phyloP scores from a whole-genome alignment of 2,329 filamentous ascomycete species.

The Arthroderma sp. region DNA sequence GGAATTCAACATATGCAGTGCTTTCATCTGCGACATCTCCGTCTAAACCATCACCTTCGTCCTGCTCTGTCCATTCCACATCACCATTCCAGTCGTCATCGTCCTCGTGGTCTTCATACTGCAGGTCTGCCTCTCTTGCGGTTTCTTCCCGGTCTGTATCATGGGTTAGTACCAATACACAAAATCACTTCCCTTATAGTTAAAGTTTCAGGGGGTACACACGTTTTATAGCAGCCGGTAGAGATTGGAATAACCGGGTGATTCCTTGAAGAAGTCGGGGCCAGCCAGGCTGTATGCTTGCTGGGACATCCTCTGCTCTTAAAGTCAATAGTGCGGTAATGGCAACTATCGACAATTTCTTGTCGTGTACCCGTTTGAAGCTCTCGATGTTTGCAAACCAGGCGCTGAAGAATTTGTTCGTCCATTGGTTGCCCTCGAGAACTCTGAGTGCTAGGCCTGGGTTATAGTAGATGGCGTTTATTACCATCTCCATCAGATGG shows the following conservation, averaged over 20 bases:
- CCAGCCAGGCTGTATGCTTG: conserved; percentile 93
- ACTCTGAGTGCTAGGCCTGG: conserved; percentile 70
- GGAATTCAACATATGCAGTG: conserved; percentile 85
- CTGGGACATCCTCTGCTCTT: conserved; percentile 65
- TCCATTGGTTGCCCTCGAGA: conserved; percentile 85
- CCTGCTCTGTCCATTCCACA: conserved; percentile 53
- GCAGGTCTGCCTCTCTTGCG: conserved; percentile 72
- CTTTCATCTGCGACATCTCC: conserved; percentile 74
- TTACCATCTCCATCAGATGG: conserved; percentile 96
- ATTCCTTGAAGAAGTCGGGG: conserved; percentile 79
- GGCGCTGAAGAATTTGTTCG: conserved; percentile 95
- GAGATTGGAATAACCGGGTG: conserved; percentile 78
- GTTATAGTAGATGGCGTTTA: conserved; percentile 97
- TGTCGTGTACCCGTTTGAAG: conserved; percentile 91
- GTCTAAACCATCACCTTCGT: conserved; percentile 48
- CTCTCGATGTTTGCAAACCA: conserved; percentile 96
- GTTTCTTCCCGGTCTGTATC: conserved; percentile 71
- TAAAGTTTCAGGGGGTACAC: conserved; percentile 22
- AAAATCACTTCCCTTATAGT: neutral
- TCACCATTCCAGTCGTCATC: conserved; percentile 72
- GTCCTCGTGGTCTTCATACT: conserved; percentile 59
- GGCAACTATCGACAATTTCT: conserved; percentile 92
- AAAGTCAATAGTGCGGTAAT: conserved; percentile 77
- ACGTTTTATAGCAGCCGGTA: conserved; percentile 80
- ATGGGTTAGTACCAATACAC: conserved; percentile 3